These are phyloP conservation scores for Spizellomyces sp. DNA, from an alignment of 192 early-diverging fungal genomes.

Conservation along the genomic window DNA sequence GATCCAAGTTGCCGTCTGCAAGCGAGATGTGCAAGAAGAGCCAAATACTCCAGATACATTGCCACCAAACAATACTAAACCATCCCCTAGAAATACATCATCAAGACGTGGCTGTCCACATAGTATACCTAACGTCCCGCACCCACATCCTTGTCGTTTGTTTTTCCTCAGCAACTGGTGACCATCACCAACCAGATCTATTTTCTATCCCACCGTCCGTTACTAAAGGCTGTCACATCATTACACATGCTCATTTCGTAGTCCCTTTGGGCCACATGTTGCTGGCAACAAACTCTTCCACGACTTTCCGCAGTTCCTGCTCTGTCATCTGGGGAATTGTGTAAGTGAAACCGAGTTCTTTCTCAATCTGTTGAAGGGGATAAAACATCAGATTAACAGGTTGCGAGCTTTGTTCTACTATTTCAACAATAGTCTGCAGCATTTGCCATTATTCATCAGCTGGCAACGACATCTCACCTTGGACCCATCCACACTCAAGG, in stretches of 20 bases:
- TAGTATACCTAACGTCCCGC: too few relatives aligned
- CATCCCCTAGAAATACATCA: too few relatives aligned
- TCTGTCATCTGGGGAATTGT: slow-evolving; percentile 66
- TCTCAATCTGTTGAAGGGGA: slow-evolving; percentile 56
- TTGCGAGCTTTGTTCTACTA: neutral
- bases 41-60: too few relatives aligned
- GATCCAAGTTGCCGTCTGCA: too few relatives aligned
- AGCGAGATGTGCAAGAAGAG: too few relatives aligned
- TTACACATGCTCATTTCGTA: slow-evolving; percentile 27
- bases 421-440: slow-evolving; percentile 11
- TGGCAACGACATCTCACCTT: slow-evolving; percentile 44
- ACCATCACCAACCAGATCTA: too few relatives aligned
- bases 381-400: neutral
- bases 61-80: too few relatives aligned
- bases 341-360: slow-evolving; percentile 71
- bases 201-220: too few relatives aligned
- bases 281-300: slow-evolving; percentile 77
- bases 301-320: slow-evolving; percentile 67
- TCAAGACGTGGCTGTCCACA: too few relatives aligned
- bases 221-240: too few relatives aligned
- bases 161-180: too few relatives aligned
- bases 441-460: neutral
- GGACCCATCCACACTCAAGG: slow-evolving; percentile 80
- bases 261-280: slow-evolving; percentile 82
- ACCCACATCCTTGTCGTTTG: too few relatives aligned